A percentile compares a stretch with the other conserved stretches of the same genome.
phyloP scores from a whole-genome alignment of 805 yeast genomes.

The Lachancea sp. region DNA sequence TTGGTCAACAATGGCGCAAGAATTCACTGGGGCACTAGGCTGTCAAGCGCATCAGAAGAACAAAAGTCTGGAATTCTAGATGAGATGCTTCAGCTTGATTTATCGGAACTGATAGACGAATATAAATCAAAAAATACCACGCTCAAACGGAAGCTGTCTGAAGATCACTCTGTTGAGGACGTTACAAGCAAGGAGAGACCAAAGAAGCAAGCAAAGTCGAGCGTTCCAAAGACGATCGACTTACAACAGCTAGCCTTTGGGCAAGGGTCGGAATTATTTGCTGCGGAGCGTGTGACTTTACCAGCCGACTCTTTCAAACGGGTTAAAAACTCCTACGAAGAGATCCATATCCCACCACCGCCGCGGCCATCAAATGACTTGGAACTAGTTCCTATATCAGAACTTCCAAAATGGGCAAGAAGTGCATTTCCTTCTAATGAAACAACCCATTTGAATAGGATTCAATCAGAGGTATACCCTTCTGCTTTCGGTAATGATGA shows the following conservation, averaged over 20 bases:
- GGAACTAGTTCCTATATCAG: constrained; percentile 48
- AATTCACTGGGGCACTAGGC: constrained; percentile 48
- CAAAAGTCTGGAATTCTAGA: constrained; percentile 34
- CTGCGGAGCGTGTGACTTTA: constrained; percentile 58
- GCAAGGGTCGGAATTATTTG: constrained; percentile 64
- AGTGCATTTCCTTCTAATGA: constrained; percentile 64
- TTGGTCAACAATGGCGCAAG: constrained; percentile 46
- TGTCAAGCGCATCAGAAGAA: constrained; percentile 36
- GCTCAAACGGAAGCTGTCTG: not conserved
- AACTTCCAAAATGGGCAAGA: constrained; percentile 78
- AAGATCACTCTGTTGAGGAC: not conserved
- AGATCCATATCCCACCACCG: constrained; percentile 89
- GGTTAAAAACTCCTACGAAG: constrained; percentile 70
- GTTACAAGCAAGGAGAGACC: constrained; percentile 14
- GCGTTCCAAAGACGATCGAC: constrained; percentile 41
- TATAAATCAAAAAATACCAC: constrained; percentile 24
- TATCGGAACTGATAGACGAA: constrained; percentile 39
- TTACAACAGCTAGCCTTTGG: constrained; percentile 59
- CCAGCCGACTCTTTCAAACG: constrained; percentile 83
- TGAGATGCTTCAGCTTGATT: constrained; percentile 41
- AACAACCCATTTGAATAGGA: constrained; percentile 62
- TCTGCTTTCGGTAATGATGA: constrained; percentile 65
- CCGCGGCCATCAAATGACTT: constrained; percentile 37
- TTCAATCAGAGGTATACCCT: constrained; percentile 80
- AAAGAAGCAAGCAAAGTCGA: constrained; percentile 14